phyloP scores from a whole-genome alignment of 345 rosid genomes.

The Salix koriyanagi region DNA sequence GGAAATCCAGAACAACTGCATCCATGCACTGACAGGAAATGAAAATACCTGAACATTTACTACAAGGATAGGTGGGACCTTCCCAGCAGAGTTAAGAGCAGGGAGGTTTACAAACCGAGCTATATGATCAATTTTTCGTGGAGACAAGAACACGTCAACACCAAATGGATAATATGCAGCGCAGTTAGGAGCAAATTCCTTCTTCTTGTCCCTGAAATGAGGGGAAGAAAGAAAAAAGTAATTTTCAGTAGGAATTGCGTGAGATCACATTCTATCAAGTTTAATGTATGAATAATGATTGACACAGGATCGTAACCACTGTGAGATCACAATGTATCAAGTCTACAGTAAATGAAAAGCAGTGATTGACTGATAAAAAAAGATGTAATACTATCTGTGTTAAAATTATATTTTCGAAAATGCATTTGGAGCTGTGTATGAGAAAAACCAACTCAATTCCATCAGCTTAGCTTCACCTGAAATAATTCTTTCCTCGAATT shows the following conservation, averaged over 20 bases:
- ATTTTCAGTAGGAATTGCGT: background rate
- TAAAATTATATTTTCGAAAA: background rate
- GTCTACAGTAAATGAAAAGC: background rate
- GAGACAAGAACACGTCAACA: slow-evolving; percentile 77
- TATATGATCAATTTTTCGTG: slow-evolving; percentile 69
- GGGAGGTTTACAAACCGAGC: slow-evolving; percentile 89
- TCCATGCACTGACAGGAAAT: background rate
- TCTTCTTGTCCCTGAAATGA: slow-evolving; percentile 82
- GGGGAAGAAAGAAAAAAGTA: background rate
- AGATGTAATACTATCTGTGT: background rate
- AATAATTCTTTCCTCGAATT: slow-evolving; percentile 59
- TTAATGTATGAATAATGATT: background rate
- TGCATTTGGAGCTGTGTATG: background rate
- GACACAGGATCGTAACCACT: background rate
- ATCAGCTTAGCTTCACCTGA: slow-evolving; percentile 37
- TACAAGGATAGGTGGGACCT: slow-evolving; percentile 70
- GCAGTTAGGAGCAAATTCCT: slow-evolving; percentile 67
- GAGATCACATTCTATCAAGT: background rate
- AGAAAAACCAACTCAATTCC: background rate
- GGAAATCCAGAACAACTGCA: background rate
- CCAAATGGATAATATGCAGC: slow-evolving; percentile 96
- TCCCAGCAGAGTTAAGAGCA: slow-evolving; percentile 40
- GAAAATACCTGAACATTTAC: slow-evolving; percentile 86
- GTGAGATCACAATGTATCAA: background rate
- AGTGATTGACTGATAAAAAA: background rate